phyloP scores from a whole-genome alignment of 1,139 yeast genomes.

The Cylindricascospora bacillispora region DNA sequence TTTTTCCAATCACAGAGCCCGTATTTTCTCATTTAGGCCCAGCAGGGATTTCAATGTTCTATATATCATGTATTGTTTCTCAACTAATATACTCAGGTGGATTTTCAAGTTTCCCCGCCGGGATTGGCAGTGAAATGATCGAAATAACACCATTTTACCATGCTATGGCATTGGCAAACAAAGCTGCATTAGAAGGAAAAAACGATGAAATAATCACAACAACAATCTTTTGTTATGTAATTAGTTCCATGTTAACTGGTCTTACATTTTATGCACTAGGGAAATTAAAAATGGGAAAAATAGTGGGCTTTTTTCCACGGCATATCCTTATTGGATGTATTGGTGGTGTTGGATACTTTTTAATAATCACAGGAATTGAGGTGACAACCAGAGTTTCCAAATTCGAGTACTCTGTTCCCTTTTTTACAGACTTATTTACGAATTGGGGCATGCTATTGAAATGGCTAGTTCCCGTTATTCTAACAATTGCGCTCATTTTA shows the following conservation, averaged over 20 bases:
- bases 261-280: slow-evolving; percentile 67
- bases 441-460: slow-evolving; percentile 37
- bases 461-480: slow-evolving; percentile 58
- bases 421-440: slow-evolving; percentile 38
- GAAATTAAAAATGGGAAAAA: slow-evolving; percentile 61
- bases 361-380: slow-evolving; percentile 81
- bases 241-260: slow-evolving; percentile 80
- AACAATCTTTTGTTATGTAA: slow-evolving; percentile 72
- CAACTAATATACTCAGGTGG: slow-evolving; percentile 84
- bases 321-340: slow-evolving; percentile 94
- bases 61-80: slow-evolving; percentile 75
- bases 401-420: slow-evolving; percentile 46
- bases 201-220: slow-evolving; percentile 66
- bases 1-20: slow-evolving; percentile 81
- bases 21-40: slow-evolving; percentile 71
- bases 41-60: slow-evolving; percentile 86
- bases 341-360: slow-evolving; percentile 95
- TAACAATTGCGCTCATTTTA: slow-evolving; percentile 47
- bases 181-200: slow-evolving; percentile 41
- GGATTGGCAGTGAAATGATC: slow-evolving; percentile 95
- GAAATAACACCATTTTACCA: slow-evolving; percentile 97
- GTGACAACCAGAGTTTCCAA: slow-evolving; percentile 76
- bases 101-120: slow-evolving; percentile 77
- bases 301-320: slow-evolving; percentile 92
- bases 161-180: slow-evolving; percentile 73